Base-by-base conservation (phyloP, 2,329 filamentous ascomycete genomes). In the Apiospora pterosperma region DNA sequence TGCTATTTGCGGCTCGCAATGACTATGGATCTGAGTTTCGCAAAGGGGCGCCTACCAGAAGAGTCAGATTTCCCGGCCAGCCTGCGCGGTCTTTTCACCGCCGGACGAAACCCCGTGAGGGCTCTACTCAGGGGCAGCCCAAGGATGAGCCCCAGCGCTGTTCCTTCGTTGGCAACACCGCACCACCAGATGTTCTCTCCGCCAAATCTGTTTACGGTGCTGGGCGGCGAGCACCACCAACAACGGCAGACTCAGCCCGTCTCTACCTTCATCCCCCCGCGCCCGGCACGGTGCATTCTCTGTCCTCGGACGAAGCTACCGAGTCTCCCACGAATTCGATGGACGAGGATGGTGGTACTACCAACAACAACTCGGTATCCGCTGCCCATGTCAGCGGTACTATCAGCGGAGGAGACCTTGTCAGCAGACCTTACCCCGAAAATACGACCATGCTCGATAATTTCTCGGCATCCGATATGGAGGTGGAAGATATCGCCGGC, bases 11-110 rank as follows among this genome's bases (percentile, higher is more conserved):
- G 79, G 2, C 72, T 82, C 5, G 79, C 80, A 5, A 74, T 82
- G 70, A 78, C 78, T 3, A 77, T 82, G 73, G 79, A 81, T 60
- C 72, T 81, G 21, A 79, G 77, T 28, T 74, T 82, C 12, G 80
- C 78, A 66, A 79, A 80, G 64, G 78, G 79, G 1, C 74, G 78
- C 1, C 66, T 81, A 0, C 77, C 77, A 0, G 76, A 77, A 42
- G 78, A 80, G 59, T 74, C 76, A 0, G 79, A 81, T 64, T 80
- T 81, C 41, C 78, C 79, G 0, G 76, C 76, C 8, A 78, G 76
- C 36, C 70, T 80, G 4, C 75, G 77, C 10, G 75, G 75, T 3
- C 68, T 80, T 1, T 79, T 80, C 66, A 74, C 76, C 0, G 74
- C 76, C 4, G 77, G 78, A 34, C 75, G 76, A 55, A 79, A 75